Percentiles rank a stretch among this genome's conserved stretches.
Evolutionary conservation across 176 grass and related monocot species (phyloP).

Genomic region (Urochloa ruziziensis): DNA sequence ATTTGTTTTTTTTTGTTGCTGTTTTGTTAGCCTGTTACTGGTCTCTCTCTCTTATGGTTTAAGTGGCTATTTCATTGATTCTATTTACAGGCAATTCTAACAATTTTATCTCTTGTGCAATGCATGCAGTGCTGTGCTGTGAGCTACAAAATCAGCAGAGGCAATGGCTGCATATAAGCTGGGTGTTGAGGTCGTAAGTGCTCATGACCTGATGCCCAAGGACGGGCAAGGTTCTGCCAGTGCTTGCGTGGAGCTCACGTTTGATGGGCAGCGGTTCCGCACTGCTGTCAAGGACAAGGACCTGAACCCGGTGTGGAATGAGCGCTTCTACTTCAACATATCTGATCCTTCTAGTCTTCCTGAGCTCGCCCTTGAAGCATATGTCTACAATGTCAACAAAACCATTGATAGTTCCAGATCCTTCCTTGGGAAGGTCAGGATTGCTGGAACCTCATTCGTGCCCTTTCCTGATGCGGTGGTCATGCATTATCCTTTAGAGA

Average conservation of each 20-base stretch:
- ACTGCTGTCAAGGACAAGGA: conserved; percentile 82
- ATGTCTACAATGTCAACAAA: conserved; percentile 76
- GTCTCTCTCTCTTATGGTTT: neutral
- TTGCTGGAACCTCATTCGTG: conserved; percentile 91
- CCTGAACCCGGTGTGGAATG: conserved; percentile 87
- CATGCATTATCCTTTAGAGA: conserved; percentile 91
- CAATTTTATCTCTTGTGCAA: neutral
- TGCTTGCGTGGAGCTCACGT: conserved; percentile 78
- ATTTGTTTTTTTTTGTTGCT: neutral
- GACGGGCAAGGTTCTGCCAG: conserved; percentile 90
- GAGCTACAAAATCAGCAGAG: neutral
- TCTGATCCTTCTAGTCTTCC: conserved; percentile 71
- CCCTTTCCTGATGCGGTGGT: conserved; percentile 69
- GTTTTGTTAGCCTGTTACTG: neutral
- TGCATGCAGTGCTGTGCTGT: neutral
- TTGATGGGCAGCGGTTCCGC: conserved; percentile 87
- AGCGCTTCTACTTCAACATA: conserved; percentile 83
- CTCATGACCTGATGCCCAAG: conserved; percentile 94
- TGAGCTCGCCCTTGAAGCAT: conserved; percentile 85
- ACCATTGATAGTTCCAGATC: conserved; percentile 42
- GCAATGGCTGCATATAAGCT: conserved; percentile 66
- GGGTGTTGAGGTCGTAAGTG: conserved; percentile 81
- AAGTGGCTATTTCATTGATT: neutral
- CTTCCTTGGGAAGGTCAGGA: conserved; percentile 92
- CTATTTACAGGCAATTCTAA: neutral